Conservation (phyloP, 1,284 basidiomycete genomes). For the Trametes versicolor region DNA sequence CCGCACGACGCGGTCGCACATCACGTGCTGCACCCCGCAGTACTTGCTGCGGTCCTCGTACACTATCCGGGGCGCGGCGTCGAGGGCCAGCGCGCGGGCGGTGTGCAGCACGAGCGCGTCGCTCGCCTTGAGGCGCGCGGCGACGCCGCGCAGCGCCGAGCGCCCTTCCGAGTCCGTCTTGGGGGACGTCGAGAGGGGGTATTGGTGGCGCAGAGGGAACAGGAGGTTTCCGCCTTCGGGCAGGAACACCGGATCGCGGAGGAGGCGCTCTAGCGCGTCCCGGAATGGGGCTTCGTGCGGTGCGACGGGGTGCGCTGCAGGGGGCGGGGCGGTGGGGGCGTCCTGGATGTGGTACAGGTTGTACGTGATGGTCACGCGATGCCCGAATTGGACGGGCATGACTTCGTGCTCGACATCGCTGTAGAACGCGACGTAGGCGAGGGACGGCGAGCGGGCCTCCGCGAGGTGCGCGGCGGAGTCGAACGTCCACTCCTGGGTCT, state of each 20-base stretch:
- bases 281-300: slow-evolving; percentile 22
- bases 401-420: slow-evolving; percentile 59
- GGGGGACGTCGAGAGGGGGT: slow-evolving; percentile 23
- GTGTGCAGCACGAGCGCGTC: slow-evolving; percentile 26
- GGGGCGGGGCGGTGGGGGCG: neutral
- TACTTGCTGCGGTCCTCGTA: slow-evolving; percentile 11
- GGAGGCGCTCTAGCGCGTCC: slow-evolving; percentile 33
- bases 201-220: slow-evolving; percentile 51
- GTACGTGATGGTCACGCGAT: slow-evolving; percentile 53
- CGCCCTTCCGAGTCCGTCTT: neutral
- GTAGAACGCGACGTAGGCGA: slow-evolving; percentile 53
- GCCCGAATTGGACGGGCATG: slow-evolving; percentile 49
- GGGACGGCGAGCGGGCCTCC: slow-evolving; percentile 15
- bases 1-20: slow-evolving; percentile 15
- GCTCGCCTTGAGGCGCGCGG: slow-evolving; percentile 39
- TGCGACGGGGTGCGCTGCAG: neutral
- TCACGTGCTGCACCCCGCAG: neutral
- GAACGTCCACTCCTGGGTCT: slow-evolving; percentile 37
- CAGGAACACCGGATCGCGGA: slow-evolving; percentile 40
- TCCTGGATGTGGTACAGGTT: slow-evolving; percentile 45
- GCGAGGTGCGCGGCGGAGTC: slow-evolving; percentile 43
- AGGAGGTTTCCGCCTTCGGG: slow-evolving; percentile 48
- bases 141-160: slow-evolving; percentile 14
- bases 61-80: slow-evolving; percentile 27
- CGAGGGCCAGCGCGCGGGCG: slow-evolving; percentile 18